A percentile compares a stretch with the other conserved stretches of the same genome.
Evolutionary conservation across 768 basidiomycete genomes (phyloP).

Genomic region (Leccinum arenicola): DNA sequence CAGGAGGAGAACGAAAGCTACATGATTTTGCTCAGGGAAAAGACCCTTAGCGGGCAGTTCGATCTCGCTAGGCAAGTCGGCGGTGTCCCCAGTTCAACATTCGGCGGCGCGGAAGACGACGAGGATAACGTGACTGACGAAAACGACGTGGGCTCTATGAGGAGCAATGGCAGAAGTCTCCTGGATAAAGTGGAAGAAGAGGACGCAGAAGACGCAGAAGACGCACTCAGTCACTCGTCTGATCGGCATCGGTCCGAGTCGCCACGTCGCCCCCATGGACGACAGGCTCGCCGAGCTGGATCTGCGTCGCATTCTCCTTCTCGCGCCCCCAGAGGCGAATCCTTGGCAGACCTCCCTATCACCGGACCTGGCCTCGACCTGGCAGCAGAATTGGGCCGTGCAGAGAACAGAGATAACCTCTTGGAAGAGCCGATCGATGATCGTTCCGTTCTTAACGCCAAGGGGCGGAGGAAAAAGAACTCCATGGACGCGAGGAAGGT

Average conservation of each 20-base stretch:
- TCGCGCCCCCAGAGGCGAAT: slow-evolving; percentile 59
- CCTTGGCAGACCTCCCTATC: slow-evolving; percentile 82
- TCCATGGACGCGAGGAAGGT: slow-evolving; percentile 31
- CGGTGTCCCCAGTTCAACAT: slow-evolving; percentile 39
- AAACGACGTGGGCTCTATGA: slow-evolving; percentile 53
- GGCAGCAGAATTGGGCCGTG: slow-evolving; percentile 88
- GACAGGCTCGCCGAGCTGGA: slow-evolving; percentile 51
- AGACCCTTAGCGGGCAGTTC: slow-evolving; percentile 86
- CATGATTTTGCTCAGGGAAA: slow-evolving; percentile 89
- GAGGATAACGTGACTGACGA: slow-evolving; percentile 31
- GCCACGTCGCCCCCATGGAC: slow-evolving; percentile 39
- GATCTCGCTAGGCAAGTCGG: slow-evolving; percentile 71
- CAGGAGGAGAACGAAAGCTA: slow-evolving; percentile 98
- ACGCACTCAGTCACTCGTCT: slow-evolving; percentile 39
- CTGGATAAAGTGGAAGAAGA: slow-evolving; percentile 65
- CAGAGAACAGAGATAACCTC: slow-evolving; percentile 82
- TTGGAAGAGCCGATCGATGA: slow-evolving; percentile 55
- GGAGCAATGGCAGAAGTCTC: slow-evolving; percentile 53
- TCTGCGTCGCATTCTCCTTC: slow-evolving; percentile 49
- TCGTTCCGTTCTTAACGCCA: slow-evolving; percentile 41
- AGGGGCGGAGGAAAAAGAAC: slow-evolving; percentile 44
- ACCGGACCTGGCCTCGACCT: slow-evolving; percentile 88
- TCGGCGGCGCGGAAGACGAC: slow-evolving; percentile 37
- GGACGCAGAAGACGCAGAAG: slow-evolving; percentile 40
- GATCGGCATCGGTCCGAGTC: slow-evolving; percentile 38